Conservation (phyloP, 1,284 basidiomycete species). For the Ceratobasidium papillatum region DNA sequence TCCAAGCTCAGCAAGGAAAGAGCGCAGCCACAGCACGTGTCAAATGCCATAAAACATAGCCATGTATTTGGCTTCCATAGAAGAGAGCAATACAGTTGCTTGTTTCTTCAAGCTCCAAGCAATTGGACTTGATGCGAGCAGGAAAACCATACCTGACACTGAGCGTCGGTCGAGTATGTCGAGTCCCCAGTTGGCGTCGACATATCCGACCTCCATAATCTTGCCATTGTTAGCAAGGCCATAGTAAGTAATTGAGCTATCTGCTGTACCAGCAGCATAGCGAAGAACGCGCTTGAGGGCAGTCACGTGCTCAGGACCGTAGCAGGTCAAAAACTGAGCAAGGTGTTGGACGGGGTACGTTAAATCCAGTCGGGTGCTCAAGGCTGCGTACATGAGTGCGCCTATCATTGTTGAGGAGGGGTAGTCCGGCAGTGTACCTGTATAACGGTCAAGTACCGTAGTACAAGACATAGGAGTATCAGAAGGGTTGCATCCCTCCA, state of each 20-base stretch:
- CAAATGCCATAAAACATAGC: slow-evolving; percentile 48
- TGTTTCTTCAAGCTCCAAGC: slow-evolving; percentile 57
- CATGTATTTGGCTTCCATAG: slow-evolving; percentile 55
- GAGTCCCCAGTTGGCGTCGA: slow-evolving; percentile 48
- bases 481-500: background rate
- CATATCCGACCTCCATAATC: slow-evolving; percentile 21
- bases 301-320: background rate
- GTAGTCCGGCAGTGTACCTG: background rate
- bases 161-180: slow-evolving; percentile 49
- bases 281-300: background rate
- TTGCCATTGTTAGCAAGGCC: slow-evolving; percentile 1
- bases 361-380: background rate
- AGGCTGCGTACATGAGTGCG: background rate
- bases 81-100: slow-evolving; percentile 52
- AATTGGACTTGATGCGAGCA: slow-evolving; percentile 49
- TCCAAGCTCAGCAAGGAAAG: slow-evolving; percentile 47
- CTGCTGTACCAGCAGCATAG: background rate
- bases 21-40: slow-evolving; percentile 48
- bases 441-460: background rate
- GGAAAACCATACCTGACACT: slow-evolving; percentile 55
- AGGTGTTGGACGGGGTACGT: background rate
- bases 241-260: background rate
- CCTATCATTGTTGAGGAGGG: background rate
- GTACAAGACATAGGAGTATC: slow-evolving; percentile 2
- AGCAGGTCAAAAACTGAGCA: background rate